Evolutionary conservation across 2,329 filamentous ascomycete genomes (phyloP).

Genomic region (Ophiocordyceps robertsii): DNA sequence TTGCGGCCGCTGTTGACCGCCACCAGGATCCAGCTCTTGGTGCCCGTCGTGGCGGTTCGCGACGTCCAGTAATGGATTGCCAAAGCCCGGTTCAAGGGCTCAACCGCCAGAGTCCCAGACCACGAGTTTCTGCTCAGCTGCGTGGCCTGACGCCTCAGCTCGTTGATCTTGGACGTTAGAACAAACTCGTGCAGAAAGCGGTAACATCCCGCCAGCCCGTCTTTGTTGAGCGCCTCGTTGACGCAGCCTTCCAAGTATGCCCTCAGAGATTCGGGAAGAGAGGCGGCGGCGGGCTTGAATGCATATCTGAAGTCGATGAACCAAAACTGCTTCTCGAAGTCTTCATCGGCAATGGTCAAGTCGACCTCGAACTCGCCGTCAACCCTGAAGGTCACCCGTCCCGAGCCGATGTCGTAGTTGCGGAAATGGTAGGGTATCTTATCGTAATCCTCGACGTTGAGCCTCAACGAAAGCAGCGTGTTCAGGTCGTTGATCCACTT

Average conservation of each 20-base stretch:
- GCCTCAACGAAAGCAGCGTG: constrained; percentile 64
- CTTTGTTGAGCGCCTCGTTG: constrained; percentile 55
- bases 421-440: constrained; percentile 61
- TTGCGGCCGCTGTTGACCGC: constrained; percentile 59
- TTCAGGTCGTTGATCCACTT: constrained; percentile 71
- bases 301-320: constrained; percentile 85
- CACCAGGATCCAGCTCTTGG: constrained; percentile 85
- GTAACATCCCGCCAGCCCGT: constrained; percentile 71
- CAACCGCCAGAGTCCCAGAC: constrained; percentile 65
- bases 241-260: constrained; percentile 54
- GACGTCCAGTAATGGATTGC: constrained; percentile 85
- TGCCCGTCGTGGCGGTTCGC: constrained; percentile 33
- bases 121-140: constrained; percentile 59
- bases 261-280: constrained; percentile 49
- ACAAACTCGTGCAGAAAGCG: constrained; percentile 77
- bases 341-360: constrained; percentile 78
- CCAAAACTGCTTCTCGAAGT: constrained; percentile 73
- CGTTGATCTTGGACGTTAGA: constrained; percentile 79
- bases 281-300: constrained; percentile 55
- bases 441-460: constrained; percentile 76
- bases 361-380: constrained; percentile 83
- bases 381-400: constrained; percentile 82
- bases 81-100: constrained; percentile 67
- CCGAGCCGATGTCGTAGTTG: constrained; percentile 66
- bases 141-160: constrained; percentile 64